Evolutionary conservation across 176 grass and related monocot genomes (phyloP).

Genomic region (Musa schizocarpa): DNA sequence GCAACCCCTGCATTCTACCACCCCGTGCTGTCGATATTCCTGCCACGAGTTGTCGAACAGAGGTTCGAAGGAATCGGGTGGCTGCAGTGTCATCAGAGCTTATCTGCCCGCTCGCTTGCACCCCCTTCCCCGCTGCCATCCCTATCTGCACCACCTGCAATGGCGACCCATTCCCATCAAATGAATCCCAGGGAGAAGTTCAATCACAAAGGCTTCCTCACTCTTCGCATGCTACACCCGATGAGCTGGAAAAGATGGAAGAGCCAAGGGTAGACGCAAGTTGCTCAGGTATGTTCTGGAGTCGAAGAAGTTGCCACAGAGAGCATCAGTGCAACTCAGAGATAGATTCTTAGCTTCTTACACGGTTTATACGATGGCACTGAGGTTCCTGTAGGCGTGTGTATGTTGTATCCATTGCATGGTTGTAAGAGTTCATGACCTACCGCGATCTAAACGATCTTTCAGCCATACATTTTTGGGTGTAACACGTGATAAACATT

Average conservation of each 20-base stretch:
- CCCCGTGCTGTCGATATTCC: conserved; percentile 44
- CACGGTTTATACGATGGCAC: neutral
- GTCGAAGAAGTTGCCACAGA: conserved; percentile 83
- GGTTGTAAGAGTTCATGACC: neutral
- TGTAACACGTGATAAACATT: neutral
- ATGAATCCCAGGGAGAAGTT: conserved; percentile 35
- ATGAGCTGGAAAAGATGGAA: conserved; percentile 51
- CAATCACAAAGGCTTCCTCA: conserved; percentile 34
- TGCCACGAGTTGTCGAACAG: conserved; percentile 41
- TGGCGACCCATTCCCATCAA: conserved; percentile 35
- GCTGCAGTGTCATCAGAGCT: conserved; percentile 77
- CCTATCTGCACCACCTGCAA: conserved; percentile 53
- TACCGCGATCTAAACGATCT: too few species aligned
- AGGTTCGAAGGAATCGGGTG: conserved; percentile 65
- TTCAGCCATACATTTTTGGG: neutral
- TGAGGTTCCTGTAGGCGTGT: neutral
- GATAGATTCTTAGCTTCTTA: conserved; percentile 53
- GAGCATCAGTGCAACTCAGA: conserved; percentile 94
- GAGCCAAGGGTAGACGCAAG: conserved; percentile 47
- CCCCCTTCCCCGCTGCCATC: conserved; percentile 57
- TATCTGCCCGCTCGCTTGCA: conserved; percentile 69
- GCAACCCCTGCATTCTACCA: conserved; percentile 81
- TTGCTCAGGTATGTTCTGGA: conserved; percentile 88
- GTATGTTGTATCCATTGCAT: neutral
- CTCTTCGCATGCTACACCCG: conserved; percentile 26